Base-by-base conservation (phyloP, 139 green algal species). In the Volvox reticuliferus region DNA sequence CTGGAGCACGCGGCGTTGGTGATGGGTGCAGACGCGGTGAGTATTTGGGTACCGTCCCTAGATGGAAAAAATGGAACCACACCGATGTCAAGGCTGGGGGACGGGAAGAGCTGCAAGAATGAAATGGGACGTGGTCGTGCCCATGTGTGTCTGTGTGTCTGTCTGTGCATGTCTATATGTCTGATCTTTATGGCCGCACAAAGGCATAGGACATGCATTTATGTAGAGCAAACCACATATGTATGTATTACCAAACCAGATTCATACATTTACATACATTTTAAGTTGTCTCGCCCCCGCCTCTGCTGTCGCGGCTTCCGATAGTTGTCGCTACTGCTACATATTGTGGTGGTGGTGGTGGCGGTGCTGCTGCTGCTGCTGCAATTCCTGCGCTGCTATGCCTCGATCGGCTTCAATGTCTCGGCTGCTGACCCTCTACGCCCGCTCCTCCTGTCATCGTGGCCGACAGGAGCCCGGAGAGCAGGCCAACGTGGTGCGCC, bases 1-100 rank as follows among this genome's bases (percentile, higher is more conserved):
- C 73, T 90, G 86, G 73, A 90, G 86, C 86, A 90, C 50, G 50
- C 55, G 20, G 86, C 86, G 12, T 55, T 90, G n/a, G 86, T 90
- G n/a, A 83, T 75, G 26, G 50, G 71, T 0, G 20, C 36, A 2
- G 50, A 84, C 19, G 6, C 21, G 69, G 86, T 90, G 30, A 21
- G 75, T 73, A n/a, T n/a, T n/a, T n/a, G n/a, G n/a, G n/a, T n/a
- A n/a, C n/a, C n/a, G n/a, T n/a, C n/a, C n/a, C n/a, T n/a, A n/a
- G n/a, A n/a, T n/a, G n/a, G n/a, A n/a, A n/a, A n/a, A n/a, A n/a
- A n/a, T n/a, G n/a, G n/a, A n/a, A n/a, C n/a, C n/a, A n/a, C n/a
- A n/a, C n/a, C n/a, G n/a, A n/a, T 17, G 62, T 17, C 62, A 19
- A 17, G 17, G 17, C 19, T 19, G 62, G 17, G 62, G 62, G 17